Evolutionary conservation across 1,284 basidiomycete species (phyloP), one percentile per base, ranked within the genome.

Genomic region (Vanrija sp.): DNA sequence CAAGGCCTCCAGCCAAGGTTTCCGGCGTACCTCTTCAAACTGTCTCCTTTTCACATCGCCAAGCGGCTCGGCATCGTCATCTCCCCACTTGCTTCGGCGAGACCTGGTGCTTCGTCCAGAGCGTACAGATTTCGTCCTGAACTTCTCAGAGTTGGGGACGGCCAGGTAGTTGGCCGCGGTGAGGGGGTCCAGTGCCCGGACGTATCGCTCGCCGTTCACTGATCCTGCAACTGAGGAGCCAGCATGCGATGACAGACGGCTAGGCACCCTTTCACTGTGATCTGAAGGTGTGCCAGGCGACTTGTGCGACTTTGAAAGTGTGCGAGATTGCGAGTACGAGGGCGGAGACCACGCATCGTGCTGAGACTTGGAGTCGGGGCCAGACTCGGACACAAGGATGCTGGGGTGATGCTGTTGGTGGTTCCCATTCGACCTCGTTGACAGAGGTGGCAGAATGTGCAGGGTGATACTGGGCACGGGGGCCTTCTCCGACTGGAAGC

Each of bases 1-100:
- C 26, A 21, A 18, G 38, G 21, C 14, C 6, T 16, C 15, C n/a
- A n/a, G n/a, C n/a, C 26, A 21, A 18, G 38, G 21, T 15, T 6
- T 16, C 15, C 8, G 18, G 61, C 71, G 59, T 55, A 73, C 71
- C 52, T 71, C 69, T 9, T 68, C 54, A 63, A 68, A 75, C 49
- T 66, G 60, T 23, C 72, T 61, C 45, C 66, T 62, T 45, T 66
- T 62, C 25, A 68, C 64, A 26, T 67, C 71, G 14, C 71, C 69
- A 42, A 74, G 38, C 16, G 72, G 72, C 59, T 75, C 72, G 14
- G 68, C 69, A 59, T 74, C 61, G 49, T 72, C 68, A 43, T 73
- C 66, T 9, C 73, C 73, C 64, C 67, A 73, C 55, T 70, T 73
- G 55, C 66, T 69, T 50, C 57, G 60, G 28, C 67, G 57, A 15